phyloP scores from a whole-genome alignment of 2,329 filamentous ascomycete genomes.

The Botryotinia convoluta region DNA sequence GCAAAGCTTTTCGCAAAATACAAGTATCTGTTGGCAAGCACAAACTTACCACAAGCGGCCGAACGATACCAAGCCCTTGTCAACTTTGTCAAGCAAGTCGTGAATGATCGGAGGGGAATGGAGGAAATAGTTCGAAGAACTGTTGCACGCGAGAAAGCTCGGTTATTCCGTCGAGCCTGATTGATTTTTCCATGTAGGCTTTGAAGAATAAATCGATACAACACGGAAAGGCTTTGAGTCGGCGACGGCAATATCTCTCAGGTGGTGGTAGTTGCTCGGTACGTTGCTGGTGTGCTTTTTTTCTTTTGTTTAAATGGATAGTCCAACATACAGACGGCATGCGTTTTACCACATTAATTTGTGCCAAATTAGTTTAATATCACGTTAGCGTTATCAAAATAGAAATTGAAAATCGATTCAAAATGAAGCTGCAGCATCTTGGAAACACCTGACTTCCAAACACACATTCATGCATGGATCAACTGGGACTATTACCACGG shows the following conservation, averaged over 20 bases:
- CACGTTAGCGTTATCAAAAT: neutral
- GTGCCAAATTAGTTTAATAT: neutral
- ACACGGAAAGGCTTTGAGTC: neutral
- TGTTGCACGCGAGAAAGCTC: neutral
- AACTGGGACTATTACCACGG: too few species aligned
- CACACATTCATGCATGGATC: neutral
- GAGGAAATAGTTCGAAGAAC: neutral
- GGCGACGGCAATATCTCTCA: neutral
- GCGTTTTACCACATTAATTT: neutral
- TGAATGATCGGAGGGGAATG: neutral
- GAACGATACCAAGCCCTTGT: neutral
- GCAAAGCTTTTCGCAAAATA: neutral
- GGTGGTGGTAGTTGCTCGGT: neutral
- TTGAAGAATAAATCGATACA: neutral
- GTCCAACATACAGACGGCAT: neutral
- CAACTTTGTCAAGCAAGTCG: accelerated
- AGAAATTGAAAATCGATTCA: neutral
- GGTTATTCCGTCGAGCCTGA: neutral
- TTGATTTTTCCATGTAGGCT: accelerated
- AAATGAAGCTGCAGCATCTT: neutral
- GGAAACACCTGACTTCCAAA: neutral
- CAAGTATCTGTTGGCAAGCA: neutral
- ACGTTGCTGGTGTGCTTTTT: neutral
- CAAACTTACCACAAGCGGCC: accelerated
- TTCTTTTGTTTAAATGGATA: neutral